Conservation (phyloP, 2,329 filamentous ascomycete genomes). For the Fusarium tanahbumbuense region DNA sequence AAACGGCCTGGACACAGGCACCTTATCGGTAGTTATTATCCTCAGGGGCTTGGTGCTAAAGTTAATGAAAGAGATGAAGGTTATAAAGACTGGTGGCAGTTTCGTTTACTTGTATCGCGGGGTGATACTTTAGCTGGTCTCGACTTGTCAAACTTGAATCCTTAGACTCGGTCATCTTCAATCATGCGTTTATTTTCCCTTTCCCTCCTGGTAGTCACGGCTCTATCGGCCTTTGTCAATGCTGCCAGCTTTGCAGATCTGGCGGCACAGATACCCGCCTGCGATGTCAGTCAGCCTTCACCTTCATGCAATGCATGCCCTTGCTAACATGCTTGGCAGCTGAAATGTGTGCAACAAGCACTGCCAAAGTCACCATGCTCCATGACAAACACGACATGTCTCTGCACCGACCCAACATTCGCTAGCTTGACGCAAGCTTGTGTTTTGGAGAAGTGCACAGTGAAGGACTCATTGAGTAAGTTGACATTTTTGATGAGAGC, state of each 20-base stretch:
- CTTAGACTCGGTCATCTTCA: not conserved
- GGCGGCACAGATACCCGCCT: constrained; percentile 22
- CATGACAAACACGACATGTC: constrained; percentile 30
- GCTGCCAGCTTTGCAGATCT: constrained; percentile 31
- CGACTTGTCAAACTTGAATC: not conserved
- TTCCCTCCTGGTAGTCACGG: constrained; percentile 3
- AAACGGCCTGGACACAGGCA: not conserved
- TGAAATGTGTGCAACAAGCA: constrained; percentile 26
- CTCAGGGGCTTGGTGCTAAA: constrained; percentile 7
- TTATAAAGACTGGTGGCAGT: constrained; percentile 3
- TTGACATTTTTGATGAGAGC: accelerated
- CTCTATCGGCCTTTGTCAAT: constrained; percentile 12
- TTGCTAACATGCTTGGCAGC: constrained; percentile 13
- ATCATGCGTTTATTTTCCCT: constrained; percentile 27
- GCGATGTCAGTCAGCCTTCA: constrained; percentile 14
- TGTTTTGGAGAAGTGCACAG: constrained; percentile 22
- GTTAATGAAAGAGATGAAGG: not conserved
- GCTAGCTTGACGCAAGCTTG: constrained; percentile 26
- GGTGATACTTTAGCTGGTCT: not conserved
- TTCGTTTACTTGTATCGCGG: not conserved
- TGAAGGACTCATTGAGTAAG: constrained; percentile 36
- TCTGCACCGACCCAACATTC: constrained; percentile 34
- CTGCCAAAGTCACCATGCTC: constrained; percentile 27
- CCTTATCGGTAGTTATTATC: constrained; percentile 13
- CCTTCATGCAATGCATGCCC: too few species aligned